Percentiles rank a stretch among this genome's conserved stretches.
phyloP scores from a whole-genome alignment of 2,329 filamentous ascomycete species.

The Periglandula ipomoeae region DNA sequence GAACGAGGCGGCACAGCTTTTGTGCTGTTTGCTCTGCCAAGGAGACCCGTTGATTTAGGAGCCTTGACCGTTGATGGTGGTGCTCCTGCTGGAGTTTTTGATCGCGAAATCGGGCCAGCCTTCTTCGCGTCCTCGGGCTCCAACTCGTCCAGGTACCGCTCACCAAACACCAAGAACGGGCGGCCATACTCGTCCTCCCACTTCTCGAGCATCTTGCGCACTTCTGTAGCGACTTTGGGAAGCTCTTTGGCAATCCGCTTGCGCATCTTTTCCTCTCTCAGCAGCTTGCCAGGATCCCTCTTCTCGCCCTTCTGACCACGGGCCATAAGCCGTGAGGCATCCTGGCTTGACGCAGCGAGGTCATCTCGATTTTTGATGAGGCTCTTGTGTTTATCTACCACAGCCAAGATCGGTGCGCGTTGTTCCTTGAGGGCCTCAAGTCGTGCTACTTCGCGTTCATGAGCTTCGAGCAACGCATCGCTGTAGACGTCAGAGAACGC shows the following conservation, averaged over 20 bases:
- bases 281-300: conserved; percentile 85
- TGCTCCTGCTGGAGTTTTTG: conserved; percentile 66
- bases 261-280: conserved; percentile 96
- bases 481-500: conserved; percentile 97
- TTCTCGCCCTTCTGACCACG: conserved; percentile 89
- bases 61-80: conserved; percentile 37
- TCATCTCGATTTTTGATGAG: conserved; percentile 82
- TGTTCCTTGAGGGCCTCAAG: conserved; percentile 79
- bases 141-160: conserved; percentile 82
- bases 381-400: conserved; percentile 75
- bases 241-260: conserved; percentile 95
- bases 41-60: conserved; percentile 21
- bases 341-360: conserved; percentile 81
- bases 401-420: conserved; percentile 69
- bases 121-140: conserved; percentile 52
- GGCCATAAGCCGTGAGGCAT: conserved; percentile 85
- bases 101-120: conserved; percentile 40
- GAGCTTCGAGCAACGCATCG: conserved; percentile 86
- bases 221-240: conserved; percentile 80
- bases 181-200: conserved; percentile 95
- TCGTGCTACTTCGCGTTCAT: conserved; percentile 81
- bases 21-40: conserved; percentile 18
- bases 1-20: conserved; percentile 28
- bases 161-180: conserved; percentile 86
- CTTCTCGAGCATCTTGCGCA: conserved; percentile 68